Evolutionary conservation across 352 stramenopile species (phyloP).

Genomic region (Globisporangium nodosum): DNA sequence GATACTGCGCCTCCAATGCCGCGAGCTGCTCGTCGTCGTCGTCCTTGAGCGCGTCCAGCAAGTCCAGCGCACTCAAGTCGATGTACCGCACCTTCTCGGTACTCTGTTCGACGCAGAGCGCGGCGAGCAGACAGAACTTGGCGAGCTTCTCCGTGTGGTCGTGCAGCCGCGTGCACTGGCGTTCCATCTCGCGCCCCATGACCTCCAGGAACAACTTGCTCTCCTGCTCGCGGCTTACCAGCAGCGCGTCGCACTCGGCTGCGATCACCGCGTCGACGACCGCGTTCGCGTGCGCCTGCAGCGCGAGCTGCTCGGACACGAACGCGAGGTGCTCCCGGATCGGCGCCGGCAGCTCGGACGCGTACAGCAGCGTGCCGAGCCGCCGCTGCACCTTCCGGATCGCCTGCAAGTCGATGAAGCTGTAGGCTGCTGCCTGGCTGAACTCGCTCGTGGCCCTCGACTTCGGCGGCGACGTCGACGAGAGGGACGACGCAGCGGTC

Average conservation of each 20-base stretch:
- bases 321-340: conserved; percentile 52
- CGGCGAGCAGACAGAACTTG: conserved; percentile 57
- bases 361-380: conserved; percentile 65
- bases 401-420: conserved; percentile 54
- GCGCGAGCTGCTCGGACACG: conserved; percentile 41
- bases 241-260: conserved; percentile 41
- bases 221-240: conserved; percentile 41
- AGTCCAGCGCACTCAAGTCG: conserved; percentile 62
- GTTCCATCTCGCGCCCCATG: conserved; percentile 43
- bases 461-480: background rate
- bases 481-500: background rate
- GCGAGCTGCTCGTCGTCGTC: conserved; percentile 46
- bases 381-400: conserved; percentile 79
- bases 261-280: conserved; percentile 61
- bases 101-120: conserved; percentile 50
- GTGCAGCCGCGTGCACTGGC: conserved; percentile 52
- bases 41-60: conserved; percentile 73
- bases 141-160: conserved; percentile 49
- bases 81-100: conserved; percentile 50
- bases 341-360: conserved; percentile 46
- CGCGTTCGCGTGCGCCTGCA: conserved; percentile 61
- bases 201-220: conserved; percentile 50
- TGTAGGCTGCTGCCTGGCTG: background rate
- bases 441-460: background rate
- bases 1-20: conserved; percentile 46